Percentiles rank a stretch among this genome's conserved stretches.
phyloP scores from a whole-genome alignment of 108 stramenopile species.

The Conticribra guillardii region DNA sequence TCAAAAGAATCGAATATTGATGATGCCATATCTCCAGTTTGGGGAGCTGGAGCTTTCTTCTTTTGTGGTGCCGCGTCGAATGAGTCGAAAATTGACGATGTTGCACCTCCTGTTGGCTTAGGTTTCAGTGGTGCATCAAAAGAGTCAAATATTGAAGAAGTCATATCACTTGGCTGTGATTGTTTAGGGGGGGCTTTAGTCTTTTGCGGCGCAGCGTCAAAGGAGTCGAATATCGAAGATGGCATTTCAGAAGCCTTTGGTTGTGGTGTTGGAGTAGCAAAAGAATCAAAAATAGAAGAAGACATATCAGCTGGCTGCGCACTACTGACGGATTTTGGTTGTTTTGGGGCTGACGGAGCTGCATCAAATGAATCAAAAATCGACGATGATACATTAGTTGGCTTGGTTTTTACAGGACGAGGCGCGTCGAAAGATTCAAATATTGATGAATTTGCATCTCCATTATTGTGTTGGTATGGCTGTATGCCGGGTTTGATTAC shows the following conservation, averaged over 20 bases:
- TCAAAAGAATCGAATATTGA: slow-evolving; percentile 61
- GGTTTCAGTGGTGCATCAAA: slow-evolving; percentile 45
- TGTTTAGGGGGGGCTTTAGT: slow-evolving; percentile 21
- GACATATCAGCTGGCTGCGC: slow-evolving; percentile 26
- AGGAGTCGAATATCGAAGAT: slow-evolving; percentile 69
- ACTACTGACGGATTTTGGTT: not conserved
- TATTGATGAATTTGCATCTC: not conserved
- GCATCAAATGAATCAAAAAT: slow-evolving; percentile 8
- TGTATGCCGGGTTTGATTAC: not conserved
- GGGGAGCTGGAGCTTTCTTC: slow-evolving; percentile 7
- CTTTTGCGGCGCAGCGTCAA: slow-evolving; percentile 41
- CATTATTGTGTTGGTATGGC: slow-evolving; percentile 5
- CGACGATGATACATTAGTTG: slow-evolving; percentile 17
- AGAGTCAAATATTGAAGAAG: slow-evolving; percentile 62
- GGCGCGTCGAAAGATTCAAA: not conserved
- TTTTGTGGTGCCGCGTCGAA: slow-evolving; percentile 44
- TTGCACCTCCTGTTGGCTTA: slow-evolving; percentile 9
- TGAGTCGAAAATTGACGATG: slow-evolving; percentile 65
- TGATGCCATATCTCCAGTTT: slow-evolving; percentile 28
- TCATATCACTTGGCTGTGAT: slow-evolving; percentile 15
- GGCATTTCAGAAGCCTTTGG: slow-evolving; percentile 20
- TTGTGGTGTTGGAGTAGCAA: slow-evolving; percentile 40
- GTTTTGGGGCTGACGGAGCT: slow-evolving; percentile 1
- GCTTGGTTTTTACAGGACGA: slow-evolving; percentile 3
- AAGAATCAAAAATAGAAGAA: slow-evolving; percentile 61